These are phyloP conservation scores for Cyberlindnera saturnus DNA, from an alignment of 805 yeast genomes.

Conservation along the genomic window DNA sequence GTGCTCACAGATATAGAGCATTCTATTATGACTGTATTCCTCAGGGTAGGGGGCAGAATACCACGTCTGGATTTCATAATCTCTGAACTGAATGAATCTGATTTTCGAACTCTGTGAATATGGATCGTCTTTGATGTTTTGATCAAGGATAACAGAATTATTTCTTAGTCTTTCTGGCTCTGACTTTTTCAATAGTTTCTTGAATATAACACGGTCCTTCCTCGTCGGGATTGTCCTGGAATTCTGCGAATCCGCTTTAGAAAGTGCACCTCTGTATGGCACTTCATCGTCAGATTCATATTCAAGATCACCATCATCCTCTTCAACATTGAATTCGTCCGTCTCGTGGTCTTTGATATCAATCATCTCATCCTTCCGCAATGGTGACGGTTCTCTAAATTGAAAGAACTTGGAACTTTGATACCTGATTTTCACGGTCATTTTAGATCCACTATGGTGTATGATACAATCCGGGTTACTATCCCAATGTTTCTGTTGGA, in stretches of 20 bases:
- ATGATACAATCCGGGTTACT: background rate
- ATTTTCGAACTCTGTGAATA: constrained; percentile 16
- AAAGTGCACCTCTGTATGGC: constrained; percentile 64
- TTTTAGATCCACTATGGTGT: background rate
- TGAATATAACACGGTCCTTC: constrained; percentile 45
- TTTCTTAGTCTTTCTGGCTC: constrained; percentile 31
- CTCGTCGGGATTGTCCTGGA: constrained; percentile 53
- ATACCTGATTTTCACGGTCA: constrained; percentile 11
- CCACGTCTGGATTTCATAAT: constrained; percentile 82
- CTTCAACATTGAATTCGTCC: constrained; percentile 22
- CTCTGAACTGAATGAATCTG: constrained; percentile 61
- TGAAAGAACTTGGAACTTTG: constrained; percentile 22
- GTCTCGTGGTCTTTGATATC: constrained; percentile 20
- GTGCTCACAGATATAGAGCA: constrained; percentile 73
- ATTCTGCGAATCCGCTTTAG: constrained; percentile 54
- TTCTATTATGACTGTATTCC: constrained; percentile 58
- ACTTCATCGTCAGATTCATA: constrained; percentile 39
- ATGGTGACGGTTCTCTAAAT: constrained; percentile 22
- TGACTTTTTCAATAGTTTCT: constrained; percentile 33
- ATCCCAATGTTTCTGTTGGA: background rate
- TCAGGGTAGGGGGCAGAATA: constrained; percentile 91
- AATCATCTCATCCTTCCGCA: constrained; percentile 10
- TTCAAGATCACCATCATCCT: constrained; percentile 10
- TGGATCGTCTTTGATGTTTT: constrained; percentile 5
- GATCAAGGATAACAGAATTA: constrained; percentile 28